Conservation (phyloP, 257 asterid genomes). For the Apocynum venetum region DNA sequence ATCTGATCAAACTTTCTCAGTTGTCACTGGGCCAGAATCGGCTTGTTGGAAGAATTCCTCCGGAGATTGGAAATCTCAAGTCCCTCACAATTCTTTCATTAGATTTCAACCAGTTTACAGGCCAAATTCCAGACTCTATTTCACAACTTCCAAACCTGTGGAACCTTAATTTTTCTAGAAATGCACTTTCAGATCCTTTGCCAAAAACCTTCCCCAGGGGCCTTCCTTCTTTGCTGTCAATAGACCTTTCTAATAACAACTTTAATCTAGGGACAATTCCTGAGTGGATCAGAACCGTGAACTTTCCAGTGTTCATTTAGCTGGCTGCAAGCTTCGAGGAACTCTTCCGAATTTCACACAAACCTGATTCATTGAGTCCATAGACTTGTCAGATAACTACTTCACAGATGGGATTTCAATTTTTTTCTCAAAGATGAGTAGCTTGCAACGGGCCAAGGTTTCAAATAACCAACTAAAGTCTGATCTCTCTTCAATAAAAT, state of each 20-base stretch:
- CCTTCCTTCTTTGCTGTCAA: constrained; percentile 53
- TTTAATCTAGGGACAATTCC: constrained; percentile 63
- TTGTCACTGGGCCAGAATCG: constrained; percentile 68
- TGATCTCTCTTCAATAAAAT: constrained; percentile 54
- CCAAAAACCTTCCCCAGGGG: constrained; percentile 57
- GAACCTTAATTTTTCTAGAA: constrained; percentile 77
- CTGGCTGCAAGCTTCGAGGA: constrained; percentile 74
- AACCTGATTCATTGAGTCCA: constrained; percentile 53
- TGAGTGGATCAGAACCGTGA: constrained; percentile 63
- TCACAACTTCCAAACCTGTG: constrained; percentile 55
- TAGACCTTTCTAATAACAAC: constrained; percentile 75
- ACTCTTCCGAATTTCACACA: constrained; percentile 66
- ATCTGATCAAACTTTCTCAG: constrained; percentile 47
- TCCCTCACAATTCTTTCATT: constrained; percentile 57
- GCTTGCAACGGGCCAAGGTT: constrained; percentile 51
- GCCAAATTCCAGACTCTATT: constrained; percentile 71
- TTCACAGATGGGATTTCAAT: constrained; percentile 55
- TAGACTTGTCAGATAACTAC: constrained; percentile 75
- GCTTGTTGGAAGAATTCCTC: constrained; percentile 61
- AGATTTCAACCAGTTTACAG: constrained; percentile 61
- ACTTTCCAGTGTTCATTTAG: constrained; percentile 61
- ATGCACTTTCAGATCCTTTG: constrained; percentile 51
- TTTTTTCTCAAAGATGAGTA: constrained; percentile 51
- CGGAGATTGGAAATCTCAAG: constrained; percentile 53
- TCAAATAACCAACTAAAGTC: constrained; percentile 53